These are phyloP conservation scores for Citeromyces siamensis DNA, from an alignment of 1,139 yeast species.

Conservation along the genomic window DNA sequence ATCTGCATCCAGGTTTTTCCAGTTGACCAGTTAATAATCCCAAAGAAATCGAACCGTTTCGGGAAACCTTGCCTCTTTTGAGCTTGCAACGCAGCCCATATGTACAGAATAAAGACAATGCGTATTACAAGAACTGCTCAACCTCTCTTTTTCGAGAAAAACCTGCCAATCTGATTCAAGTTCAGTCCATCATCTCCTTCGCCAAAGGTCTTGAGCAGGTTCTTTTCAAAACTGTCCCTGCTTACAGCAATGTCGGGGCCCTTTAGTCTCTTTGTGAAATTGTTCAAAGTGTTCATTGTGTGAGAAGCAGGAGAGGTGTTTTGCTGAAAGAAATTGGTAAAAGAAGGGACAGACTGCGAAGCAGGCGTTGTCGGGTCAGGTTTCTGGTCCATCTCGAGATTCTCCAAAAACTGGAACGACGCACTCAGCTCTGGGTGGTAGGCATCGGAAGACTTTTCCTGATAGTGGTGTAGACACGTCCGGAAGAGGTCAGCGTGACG, in stretches of 20 bases:
- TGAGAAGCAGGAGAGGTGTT: conserved; percentile 3
- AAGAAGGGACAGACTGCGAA: conserved; percentile 3
- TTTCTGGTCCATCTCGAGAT: conserved; percentile 7
- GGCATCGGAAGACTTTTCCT: conserved; percentile 23
- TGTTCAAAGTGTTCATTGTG: conserved; percentile 2
- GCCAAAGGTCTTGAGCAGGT: conserved; percentile 18
- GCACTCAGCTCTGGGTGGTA: conserved; percentile 12
- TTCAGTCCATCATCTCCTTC: conserved; percentile 16
- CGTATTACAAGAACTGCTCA: no score
- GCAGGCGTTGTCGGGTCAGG: conserved; percentile 4
- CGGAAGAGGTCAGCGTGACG: conserved; percentile 10
- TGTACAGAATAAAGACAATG: no score
- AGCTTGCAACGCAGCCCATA: no score
- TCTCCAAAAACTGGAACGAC: conserved; percentile 15
- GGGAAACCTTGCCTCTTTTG: no score
- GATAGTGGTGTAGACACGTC: conserved; percentile 26
- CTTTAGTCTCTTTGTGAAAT: conserved; percentile 11
- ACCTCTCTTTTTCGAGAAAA: not conserved
- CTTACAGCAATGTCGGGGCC: conserved; percentile 14
- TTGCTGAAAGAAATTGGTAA: conserved; percentile 4
- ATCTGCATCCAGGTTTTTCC: no score
- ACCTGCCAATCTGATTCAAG: conserved; percentile 15
- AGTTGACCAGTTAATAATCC: no score
- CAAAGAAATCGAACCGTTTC: no score
- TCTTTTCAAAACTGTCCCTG: conserved; percentile 19